Base-by-base conservation (phyloP, 2,329 filamentous ascomycete genomes). In the Clonostachys chloroleuca region DNA sequence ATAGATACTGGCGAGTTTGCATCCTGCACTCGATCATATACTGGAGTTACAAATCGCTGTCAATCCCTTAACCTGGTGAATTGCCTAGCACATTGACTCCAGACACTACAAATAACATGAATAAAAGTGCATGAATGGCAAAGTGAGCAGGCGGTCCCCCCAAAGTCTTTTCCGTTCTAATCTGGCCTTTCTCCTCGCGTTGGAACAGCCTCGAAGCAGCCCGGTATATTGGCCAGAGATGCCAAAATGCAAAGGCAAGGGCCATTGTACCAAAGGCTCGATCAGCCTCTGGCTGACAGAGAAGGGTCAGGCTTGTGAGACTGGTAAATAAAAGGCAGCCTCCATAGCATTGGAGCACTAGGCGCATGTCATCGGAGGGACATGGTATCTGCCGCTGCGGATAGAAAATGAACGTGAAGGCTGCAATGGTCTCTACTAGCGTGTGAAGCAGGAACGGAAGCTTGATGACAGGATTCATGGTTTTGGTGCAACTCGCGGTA, bases 111-210 rank as follows among this genome's bases (percentile, higher is more conserved):
- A 78, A 67, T 48, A 67, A 52, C 5, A 52, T 49, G 2, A 75
- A 55, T 47, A 73, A 63, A 14, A 57, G 37, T 10, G 59, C 16
- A 53, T 80, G 76, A 18, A 70, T 64, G 3, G 53, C 52, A 4
- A 80, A 52, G 57, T 80, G 76, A 17, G 76, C 56, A 2, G 46
- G 42, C 8, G 76, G 75, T 2, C 75, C 75, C 0, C 75, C 75
- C 2, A 80, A 48, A 0, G 65, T 59, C 34, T 55, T 55, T 5
- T 47, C 46, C 14, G 55, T 56, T 12, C 48, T 48, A 1, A 47
- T 45, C n/a, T 45, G 47, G 17, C 47, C 48, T 24, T 50, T 53
- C 18, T 51, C 49, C 12, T 51, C 51, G 14, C 45, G 40, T 24
- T 51, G 50, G 12, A 30, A 1, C 8, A 74, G 58, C 37, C 68